Evolutionary conservation across 306 rosid species (phyloP).

Genomic region (Pyrus betulifolia): DNA sequence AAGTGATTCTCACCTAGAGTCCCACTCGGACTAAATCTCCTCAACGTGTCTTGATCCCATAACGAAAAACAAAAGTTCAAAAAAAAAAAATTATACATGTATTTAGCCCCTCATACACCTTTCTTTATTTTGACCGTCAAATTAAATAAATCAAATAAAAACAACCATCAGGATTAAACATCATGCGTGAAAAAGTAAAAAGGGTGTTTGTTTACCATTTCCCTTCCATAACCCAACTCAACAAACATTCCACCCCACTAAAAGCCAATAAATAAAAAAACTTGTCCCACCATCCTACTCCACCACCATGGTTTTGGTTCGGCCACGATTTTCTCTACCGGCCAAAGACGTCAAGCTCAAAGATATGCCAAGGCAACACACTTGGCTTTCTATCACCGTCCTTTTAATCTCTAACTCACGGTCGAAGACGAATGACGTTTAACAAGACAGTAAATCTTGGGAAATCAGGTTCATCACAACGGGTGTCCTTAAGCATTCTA

Average conservation of each 20-base stretch:
- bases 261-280: neutral
- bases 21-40: no score
- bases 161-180: neutral
- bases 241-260: neutral
- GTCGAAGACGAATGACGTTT: neutral
- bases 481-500: neutral
- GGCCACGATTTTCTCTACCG: neutral
- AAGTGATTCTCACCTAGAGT: no score
- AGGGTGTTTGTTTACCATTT: neutral
- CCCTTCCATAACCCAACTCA: neutral
- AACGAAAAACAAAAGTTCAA: no score
- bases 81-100: no score
- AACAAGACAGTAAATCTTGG: neutral
- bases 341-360: neutral
- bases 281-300: slow-evolving; percentile 1
- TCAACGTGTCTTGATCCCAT: no score
- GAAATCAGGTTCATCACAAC: neutral
- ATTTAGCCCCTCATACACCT: no score
- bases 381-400: neutral
- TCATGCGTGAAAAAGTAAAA: no score
- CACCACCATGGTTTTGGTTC: neutral
- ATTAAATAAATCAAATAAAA: no score
- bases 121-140: neutral
- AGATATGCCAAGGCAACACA: neutral
- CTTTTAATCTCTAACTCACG: neutral